Conservation (phyloP, 1,284 basidiomycete genomes). For the Moniliophthora roreri region DNA sequence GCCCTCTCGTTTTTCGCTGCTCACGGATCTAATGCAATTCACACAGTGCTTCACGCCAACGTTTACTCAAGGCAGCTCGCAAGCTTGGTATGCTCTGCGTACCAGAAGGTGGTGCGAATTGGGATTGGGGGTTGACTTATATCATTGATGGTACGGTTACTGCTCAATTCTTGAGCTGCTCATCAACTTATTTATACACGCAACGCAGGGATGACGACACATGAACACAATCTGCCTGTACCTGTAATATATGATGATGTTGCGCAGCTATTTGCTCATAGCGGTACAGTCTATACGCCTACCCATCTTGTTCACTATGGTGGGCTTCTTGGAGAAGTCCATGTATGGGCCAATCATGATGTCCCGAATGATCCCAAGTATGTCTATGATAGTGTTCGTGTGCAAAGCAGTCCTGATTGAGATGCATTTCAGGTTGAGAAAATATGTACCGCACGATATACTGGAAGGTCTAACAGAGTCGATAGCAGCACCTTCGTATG, state of each 20-base stretch:
- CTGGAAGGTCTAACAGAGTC: constrained; percentile 61
- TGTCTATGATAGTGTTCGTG: not conserved
- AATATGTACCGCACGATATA: constrained; percentile 62
- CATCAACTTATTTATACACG: not conserved
- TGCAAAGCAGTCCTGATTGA: not conserved
- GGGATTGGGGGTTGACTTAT: constrained; percentile 75
- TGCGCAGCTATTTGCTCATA: constrained; percentile 54
- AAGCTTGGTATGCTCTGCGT: constrained; percentile 69
- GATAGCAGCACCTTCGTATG: constrained; percentile 54
- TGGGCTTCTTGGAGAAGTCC: constrained; percentile 63
- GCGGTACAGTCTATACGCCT: constrained; percentile 71
- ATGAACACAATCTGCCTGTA: constrained; percentile 71
- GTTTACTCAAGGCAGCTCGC: constrained; percentile 58
- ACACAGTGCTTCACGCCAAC: constrained; percentile 65
- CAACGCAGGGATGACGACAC: constrained; percentile 69
- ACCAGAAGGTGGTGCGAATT: constrained; percentile 76
- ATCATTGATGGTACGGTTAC: constrained; percentile 61
- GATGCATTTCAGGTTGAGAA: constrained; percentile 65
- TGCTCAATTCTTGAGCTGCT: not conserved
- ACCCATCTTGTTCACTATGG: constrained; percentile 77
- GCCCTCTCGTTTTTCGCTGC: not conserved
- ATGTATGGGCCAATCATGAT: constrained; percentile 65
- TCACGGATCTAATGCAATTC: not conserved
- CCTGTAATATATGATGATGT: constrained; percentile 69
- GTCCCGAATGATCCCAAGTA: constrained; percentile 68